Base-by-base conservation (phyloP, 73 alveolate genomes). In the Loxodes magnus region DNA sequence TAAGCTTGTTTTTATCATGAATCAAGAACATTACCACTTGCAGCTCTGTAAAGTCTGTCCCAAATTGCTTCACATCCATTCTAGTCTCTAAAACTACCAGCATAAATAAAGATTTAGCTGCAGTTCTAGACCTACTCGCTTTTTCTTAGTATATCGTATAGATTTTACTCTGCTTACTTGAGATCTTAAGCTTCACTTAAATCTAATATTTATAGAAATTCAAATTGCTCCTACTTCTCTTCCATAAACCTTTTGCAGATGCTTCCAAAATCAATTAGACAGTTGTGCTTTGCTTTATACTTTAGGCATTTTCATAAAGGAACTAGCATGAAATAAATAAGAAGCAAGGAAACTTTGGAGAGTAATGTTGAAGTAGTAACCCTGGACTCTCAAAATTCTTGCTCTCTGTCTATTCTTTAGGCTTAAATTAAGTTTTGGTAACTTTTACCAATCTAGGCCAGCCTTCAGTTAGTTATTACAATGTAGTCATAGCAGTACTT, bases 381-480 rank as follows among this genome's bases (percentile, higher is more conserved):
- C 97, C 97, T 0, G 95, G 95, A 5, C 92, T 90, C 41, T 71
- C 90, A 37, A 59, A 71, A 25, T 46, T 71, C n/a, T n/a, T n/a
- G n/a, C n/a, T n/a, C n/a, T n/a, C n/a, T n/a, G n/a, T n/a, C n/a
- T n/a, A n/a, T 51, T 34, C 49, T 43, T 33, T 54, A 63, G 16
- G 64, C 70, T 5, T 72, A 31, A 10, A 43, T 51, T 19, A 77
- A 35, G 46, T 53, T 53, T 21, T 52, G 53, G 49, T 49, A 58
- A 24, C 19, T 29, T n/a, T 43, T 44, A 42, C 56, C 30, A 51
- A 76, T 25, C 43, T 43, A 53, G 51, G 30, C 36, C 56, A 35
- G 21, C 55, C 79, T 17, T 51, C 50, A 23, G 72, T 30, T 2
- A 56, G 64, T 44, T 64, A 31, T 36, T 56, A 53, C 4, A 57